Evolutionary conservation across 352 stramenopile genomes (phyloP).

Genomic region (Peronosclerospora sorghi): DNA sequence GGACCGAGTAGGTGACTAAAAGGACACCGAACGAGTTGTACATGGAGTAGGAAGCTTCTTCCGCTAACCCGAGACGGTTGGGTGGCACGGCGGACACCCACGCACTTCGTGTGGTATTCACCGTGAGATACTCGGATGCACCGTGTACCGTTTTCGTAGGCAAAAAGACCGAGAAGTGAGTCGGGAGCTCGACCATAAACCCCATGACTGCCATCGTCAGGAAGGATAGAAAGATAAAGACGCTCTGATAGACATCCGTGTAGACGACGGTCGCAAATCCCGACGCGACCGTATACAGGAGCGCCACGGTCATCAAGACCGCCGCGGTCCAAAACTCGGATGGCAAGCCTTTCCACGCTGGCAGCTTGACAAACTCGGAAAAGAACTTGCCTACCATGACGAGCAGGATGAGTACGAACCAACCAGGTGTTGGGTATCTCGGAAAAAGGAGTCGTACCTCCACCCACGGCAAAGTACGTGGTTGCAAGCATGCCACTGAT

Average conservation of each 20-base stretch:
- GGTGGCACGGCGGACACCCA: slow-evolving; percentile 41
- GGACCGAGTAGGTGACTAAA: slow-evolving; percentile 43
- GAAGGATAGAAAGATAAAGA: slow-evolving; percentile 77
- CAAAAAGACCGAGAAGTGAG: slow-evolving; percentile 50
- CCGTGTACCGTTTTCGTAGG: slow-evolving; percentile 26
- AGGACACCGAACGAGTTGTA: slow-evolving; percentile 62
- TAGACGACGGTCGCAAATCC: slow-evolving; percentile 70
- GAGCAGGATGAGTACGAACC: not conserved
- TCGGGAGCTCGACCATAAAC: slow-evolving; percentile 40
- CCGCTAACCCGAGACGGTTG: slow-evolving; percentile 24
- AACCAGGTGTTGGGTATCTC: too few relatives aligned
- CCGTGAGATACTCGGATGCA: slow-evolving; percentile 28
- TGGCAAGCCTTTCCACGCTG: slow-evolving; percentile 40
- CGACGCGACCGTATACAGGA: slow-evolving; percentile 62
- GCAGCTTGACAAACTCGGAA: slow-evolving; percentile 57
- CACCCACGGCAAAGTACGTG: slow-evolving; percentile 71
- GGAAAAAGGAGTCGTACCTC: slow-evolving; percentile 19
- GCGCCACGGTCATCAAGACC: slow-evolving; percentile 51
- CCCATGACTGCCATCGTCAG: slow-evolving; percentile 48
- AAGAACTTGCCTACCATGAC: slow-evolving; percentile 49
- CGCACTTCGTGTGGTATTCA: slow-evolving; percentile 33
- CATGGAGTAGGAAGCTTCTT: slow-evolving; percentile 49
- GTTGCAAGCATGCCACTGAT: slow-evolving; percentile 47
- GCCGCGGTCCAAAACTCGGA: slow-evolving; percentile 62
- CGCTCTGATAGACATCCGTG: slow-evolving; percentile 74